Percentiles rank a stretch among this genome's conserved stretches.
These are phyloP conservation scores for Entonaema liquescens DNA, from an alignment of 495 filamentous ascomycete genomes.

Conservation along the genomic window DNA sequence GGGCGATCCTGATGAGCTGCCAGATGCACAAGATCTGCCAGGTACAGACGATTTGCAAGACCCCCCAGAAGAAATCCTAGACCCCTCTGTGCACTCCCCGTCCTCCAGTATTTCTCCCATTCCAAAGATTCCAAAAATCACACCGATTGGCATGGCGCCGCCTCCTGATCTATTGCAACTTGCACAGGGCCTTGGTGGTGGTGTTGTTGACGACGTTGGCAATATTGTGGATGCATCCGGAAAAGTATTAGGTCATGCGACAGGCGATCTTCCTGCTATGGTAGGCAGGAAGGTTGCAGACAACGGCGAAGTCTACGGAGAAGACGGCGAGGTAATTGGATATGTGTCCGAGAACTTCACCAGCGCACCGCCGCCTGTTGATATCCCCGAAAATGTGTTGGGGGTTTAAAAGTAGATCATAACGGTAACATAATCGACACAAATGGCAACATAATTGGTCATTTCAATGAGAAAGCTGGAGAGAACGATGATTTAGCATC, in stretches of 20 bases:
- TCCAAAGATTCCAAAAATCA: conserved; percentile 44
- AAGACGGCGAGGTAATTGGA: conserved; percentile 56
- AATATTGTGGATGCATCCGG: conserved; percentile 75
- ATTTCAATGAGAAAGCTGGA: conserved; percentile 52
- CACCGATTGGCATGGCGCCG: conserved; percentile 34
- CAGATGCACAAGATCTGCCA: conserved; percentile 26
- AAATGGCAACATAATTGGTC: conserved; percentile 54
- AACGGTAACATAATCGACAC: conserved; percentile 57
- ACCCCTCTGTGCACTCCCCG: conserved; percentile 42
- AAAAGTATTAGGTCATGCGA: conserved; percentile 55
- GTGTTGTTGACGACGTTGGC: conserved; percentile 76
- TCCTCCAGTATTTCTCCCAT: conserved; percentile 42
- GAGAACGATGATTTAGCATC: conserved; percentile 23
- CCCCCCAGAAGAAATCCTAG: conserved; percentile 43
- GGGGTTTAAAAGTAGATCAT: conserved; percentile 55
- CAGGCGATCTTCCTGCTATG: conserved; percentile 58
- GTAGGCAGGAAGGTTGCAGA: conserved; percentile 55
- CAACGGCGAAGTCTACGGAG: conserved; percentile 55
- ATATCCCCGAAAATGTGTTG: conserved; percentile 52
- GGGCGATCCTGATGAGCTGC: conserved; percentile 32
- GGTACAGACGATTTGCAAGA: conserved; percentile 39
- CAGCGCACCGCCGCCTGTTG: conserved; percentile 35
- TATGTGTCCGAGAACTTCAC: conserved; percentile 57
- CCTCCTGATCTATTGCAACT: conserved; percentile 44
- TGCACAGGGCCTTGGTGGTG: conserved; percentile 69